Evolutionary conservation across 257 asterid genomes (phyloP).

Genomic region (Fraxinus excelsior): DNA sequence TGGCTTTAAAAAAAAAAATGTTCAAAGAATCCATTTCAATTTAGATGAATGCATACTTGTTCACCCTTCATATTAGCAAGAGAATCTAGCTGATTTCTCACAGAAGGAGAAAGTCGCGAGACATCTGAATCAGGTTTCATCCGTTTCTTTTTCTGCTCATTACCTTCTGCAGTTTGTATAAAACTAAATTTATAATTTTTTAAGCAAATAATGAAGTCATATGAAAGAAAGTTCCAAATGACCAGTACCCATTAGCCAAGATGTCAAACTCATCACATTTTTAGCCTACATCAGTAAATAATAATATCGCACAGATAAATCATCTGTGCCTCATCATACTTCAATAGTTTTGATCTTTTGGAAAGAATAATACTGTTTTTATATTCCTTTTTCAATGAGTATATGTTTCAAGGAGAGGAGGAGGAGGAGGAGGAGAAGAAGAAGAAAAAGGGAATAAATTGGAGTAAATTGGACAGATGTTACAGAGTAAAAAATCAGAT

Average conservation of each 20-base stretch:
- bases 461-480: too few species aligned
- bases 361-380: not conserved
- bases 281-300: conserved; percentile 14
- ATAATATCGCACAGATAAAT: not conserved
- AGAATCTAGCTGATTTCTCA: conserved; percentile 73
- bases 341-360: conserved; percentile 1
- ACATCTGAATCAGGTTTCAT: conserved; percentile 78
- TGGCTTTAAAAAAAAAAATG: not conserved
- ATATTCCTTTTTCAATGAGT: not conserved
- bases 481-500: not conserved
- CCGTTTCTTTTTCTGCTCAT: conserved; percentile 86
- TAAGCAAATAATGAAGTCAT: conserved; percentile 6
- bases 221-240: not conserved
- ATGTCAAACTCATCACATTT: conserved; percentile 4
- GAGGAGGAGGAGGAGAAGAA: too few species aligned
- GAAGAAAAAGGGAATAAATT: too few species aligned
- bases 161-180: conserved; percentile 60
- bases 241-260: not conserved
- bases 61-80: conserved; percentile 90
- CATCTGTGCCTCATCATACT: conserved; percentile 9
- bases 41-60: conserved; percentile 55
- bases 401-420: not conserved
- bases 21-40: not conserved
- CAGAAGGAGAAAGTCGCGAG: conserved; percentile 59
- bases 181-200: conserved; percentile 25